Base-by-base conservation (phyloP, 352 stramenopile species). In the Phytophthora melonis region DNA sequence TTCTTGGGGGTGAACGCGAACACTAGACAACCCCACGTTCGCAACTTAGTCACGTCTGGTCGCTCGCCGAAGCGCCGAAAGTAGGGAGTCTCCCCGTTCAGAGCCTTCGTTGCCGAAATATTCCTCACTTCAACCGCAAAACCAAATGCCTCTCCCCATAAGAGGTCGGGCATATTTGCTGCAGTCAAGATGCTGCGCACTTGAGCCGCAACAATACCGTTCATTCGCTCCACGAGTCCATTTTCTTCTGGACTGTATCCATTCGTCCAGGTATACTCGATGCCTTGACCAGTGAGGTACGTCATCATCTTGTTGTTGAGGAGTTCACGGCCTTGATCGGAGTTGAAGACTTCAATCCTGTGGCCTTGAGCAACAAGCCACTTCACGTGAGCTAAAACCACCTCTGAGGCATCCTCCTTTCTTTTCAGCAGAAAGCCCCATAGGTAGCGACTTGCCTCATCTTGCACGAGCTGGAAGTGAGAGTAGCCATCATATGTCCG, bases 401-500 rank as follows among this genome's bases (percentile, higher is more conserved):
- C 41, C 5, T 49, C 41, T 8, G 41, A 19, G 14, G 41, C 41
- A 19, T 49, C 41, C 18, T 49, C 41, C 41, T 49, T 49, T 49
- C 41, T 47, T 49, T 14, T 5, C 13, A 49, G 2, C 16, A 49
- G 13, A 14, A 49, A 49, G 13, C 14, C 41, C 41, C 41, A 49
- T 14, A 49, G 18, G 19, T 49, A 49, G 11, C 41, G 41, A 19
- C 41, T 49, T 49, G 14, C 41, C 16, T 49, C 41, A 21, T 49
- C 41, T 18, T 49, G 41, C 3, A 68, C 43, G 30, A 69, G 53
- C 41, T 55, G 54, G 23, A 70, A 74, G 21, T 70, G 67, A 13
- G 23, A 7, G 27, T 70, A 74, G 1, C 61, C 68, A 52, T 63
- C 21, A 55, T 63, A 34, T 16, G 18, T 47, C 34, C 10, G 9